These are phyloP conservation scores for Grigorovia transvaalensis DNA, from an alignment of 805 yeast species.

Conservation along the genomic window DNA sequence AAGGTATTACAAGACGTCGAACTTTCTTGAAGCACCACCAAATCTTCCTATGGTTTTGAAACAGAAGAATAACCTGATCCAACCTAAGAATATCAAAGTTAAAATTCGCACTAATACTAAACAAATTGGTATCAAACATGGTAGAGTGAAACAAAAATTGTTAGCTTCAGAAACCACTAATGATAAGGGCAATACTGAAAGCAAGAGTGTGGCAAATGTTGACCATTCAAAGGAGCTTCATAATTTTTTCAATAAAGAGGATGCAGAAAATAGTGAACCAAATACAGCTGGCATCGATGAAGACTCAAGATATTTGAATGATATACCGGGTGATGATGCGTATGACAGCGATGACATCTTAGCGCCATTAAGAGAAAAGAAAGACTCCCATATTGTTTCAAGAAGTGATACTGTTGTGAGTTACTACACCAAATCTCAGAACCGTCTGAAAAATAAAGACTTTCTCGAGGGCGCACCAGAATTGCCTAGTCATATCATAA, in stretches of 20 bases:
- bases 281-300: slow-evolving; percentile 4
- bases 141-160: slow-evolving; percentile 27
- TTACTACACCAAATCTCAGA: slow-evolving; percentile 25
- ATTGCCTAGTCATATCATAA: slow-evolving; percentile 14
- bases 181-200: slow-evolving; percentile 11
- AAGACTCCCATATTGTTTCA: slow-evolving; percentile 4
- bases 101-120: slow-evolving; percentile 27
- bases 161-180: slow-evolving; percentile 26
- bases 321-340: slow-evolving; percentile 30
- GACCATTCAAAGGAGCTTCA: slow-evolving; percentile 28
- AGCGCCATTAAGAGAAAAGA: slow-evolving; percentile 25
- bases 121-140: slow-evolving; percentile 30
- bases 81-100: slow-evolving; percentile 27
- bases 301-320: slow-evolving; percentile 18
- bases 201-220: slow-evolving; percentile 7
- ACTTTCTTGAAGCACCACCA: slow-evolving; percentile 29
- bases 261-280: background rate
- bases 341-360: slow-evolving; percentile 27
- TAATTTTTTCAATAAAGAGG: slow-evolving; percentile 18
- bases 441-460: slow-evolving; percentile 13
- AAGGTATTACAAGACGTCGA: slow-evolving; percentile 25
- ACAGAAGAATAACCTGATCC: slow-evolving; percentile 24
- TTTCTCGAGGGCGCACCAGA: background rate
- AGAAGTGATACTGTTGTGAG: slow-evolving; percentile 26
- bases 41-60: slow-evolving; percentile 26